Conservation (phyloP, 2,329 filamentous ascomycete species). For the Parastagonospora avenae region DNA sequence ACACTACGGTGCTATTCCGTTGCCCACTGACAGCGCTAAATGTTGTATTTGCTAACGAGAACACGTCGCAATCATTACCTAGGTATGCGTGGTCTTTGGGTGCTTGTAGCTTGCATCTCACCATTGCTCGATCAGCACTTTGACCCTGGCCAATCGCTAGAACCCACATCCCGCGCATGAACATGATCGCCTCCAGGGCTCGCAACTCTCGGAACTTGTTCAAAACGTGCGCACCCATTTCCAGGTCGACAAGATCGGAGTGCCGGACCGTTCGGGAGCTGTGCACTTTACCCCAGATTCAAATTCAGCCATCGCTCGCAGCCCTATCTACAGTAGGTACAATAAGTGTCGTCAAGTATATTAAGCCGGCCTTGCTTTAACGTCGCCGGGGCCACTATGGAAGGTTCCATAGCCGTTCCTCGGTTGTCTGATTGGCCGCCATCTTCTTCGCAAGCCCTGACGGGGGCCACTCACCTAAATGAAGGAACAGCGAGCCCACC, state of each 20-base stretch:
- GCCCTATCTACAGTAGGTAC: background rate
- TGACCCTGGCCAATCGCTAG: background rate
- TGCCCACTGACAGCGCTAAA: background rate
- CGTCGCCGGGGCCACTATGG: slow-evolving; percentile 25
- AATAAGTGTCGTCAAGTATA: slow-evolving; percentile 14
- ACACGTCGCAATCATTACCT: too few relatives aligned
- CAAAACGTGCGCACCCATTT: background rate
- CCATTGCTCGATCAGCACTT: too few relatives aligned
- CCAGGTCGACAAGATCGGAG: slow-evolving; percentile 8
- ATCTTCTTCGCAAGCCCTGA: too few relatives aligned
- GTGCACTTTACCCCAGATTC: slow-evolving; percentile 20
- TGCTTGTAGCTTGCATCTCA: too few relatives aligned
- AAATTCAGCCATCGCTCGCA: slow-evolving; percentile 4
- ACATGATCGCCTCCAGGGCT: too few relatives aligned
- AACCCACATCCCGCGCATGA: background rate
- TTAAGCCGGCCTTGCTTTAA: slow-evolving; percentile 15
- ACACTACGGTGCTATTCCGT: background rate
- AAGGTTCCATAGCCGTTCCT: slow-evolving; percentile 24
- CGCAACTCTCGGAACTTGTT: too few relatives aligned
- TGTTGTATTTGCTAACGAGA: too few relatives aligned
- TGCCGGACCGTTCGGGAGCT: slow-evolving; percentile 14
- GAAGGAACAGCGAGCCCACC: slow-evolving; percentile 14
- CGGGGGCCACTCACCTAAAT: slow-evolving; percentile 3
- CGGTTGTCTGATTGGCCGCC: slow-evolving; percentile 19
- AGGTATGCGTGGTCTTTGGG: too few relatives aligned